Percentiles rank a stretch among this genome's conserved stretches.
These are phyloP conservation scores for Camellia sinensis DNA, from an alignment of 148 eudicot species.

Conservation along the genomic window DNA sequence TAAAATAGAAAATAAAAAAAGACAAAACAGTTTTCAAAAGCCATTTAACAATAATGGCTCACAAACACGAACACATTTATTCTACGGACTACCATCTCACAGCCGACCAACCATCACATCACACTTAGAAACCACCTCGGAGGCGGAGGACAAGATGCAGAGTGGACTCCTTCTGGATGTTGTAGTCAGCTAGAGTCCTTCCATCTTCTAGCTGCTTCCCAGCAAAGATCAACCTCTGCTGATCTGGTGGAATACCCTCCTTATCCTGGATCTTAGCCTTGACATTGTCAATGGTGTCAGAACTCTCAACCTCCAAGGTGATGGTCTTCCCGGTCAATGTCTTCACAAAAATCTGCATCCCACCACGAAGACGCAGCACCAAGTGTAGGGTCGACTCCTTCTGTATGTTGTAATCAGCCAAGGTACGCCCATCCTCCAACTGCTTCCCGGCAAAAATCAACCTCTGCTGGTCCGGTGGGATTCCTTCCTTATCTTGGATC, in stretches of 20 bases:
- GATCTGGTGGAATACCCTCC: conserved; percentile 16
- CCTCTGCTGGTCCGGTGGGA: conserved; percentile 4
- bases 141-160: conserved; percentile 6
- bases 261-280: conserved; percentile 21
- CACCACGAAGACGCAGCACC: background rate
- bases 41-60: background rate
- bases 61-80: background rate
- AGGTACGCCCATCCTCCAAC: background rate
- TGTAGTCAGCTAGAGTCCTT: conserved; percentile 1
- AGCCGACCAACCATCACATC: background rate
- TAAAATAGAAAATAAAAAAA: too few species aligned
- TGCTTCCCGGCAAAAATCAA: background rate
- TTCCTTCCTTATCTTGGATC: background rate
- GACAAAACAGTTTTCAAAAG: background rate
- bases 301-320: conserved; percentile 7
- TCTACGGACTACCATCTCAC: too few species aligned
- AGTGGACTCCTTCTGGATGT: background rate
- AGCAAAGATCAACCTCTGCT: conserved; percentile 16
- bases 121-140: conserved; percentile 7
- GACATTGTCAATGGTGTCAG: conserved; percentile 17
- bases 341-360: background rate
- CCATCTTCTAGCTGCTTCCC: conserved; percentile 10
- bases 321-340: conserved; percentile 10
- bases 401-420: background rate
- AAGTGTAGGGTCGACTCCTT: conserved; percentile 3